Evolutionary conservation across 1,139 yeast genomes (phyloP).

Genomic region (Blastobotrys raffinosifermentans): DNA sequence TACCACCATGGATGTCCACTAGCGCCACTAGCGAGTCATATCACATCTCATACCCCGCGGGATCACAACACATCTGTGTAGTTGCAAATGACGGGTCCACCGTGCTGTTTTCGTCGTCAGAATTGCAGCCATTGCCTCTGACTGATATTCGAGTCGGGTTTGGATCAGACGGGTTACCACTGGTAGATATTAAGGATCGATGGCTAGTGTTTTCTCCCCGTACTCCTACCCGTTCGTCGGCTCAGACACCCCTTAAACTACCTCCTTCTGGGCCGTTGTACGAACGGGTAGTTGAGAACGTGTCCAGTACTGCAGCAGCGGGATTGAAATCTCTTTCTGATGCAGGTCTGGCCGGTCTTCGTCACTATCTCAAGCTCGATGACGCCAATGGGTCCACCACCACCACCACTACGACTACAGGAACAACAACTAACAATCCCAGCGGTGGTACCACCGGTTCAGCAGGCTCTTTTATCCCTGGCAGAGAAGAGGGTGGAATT

Average conservation of each 20-base stretch:
- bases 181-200: constrained; percentile 24
- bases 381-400: constrained; percentile 1
- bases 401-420: neutral
- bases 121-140: constrained; percentile 16
- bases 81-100: constrained; percentile 19
- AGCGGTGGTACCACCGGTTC: constrained; percentile 1
- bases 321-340: constrained; percentile 27
- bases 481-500: neutral
- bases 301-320: constrained; percentile 27
- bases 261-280: constrained; percentile 29
- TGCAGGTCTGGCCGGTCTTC: constrained; percentile 28
- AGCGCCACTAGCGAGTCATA: constrained; percentile 27
- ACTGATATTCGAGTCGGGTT: constrained; percentile 22
- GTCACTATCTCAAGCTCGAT: constrained; percentile 19
- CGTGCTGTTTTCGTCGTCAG: constrained; percentile 17
- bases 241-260: constrained; percentile 24
- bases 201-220: constrained; percentile 25
- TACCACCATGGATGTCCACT: constrained; percentile 25
- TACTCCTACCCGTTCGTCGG: constrained; percentile 5
- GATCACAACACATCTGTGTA: constrained; percentile 17
- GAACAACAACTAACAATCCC: neutral
- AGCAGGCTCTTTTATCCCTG: neutral
- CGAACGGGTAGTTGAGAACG: constrained; percentile 25
- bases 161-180: constrained; percentile 22
- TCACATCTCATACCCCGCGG: constrained; percentile 10